These are phyloP conservation scores for Malus hybrid DNA, from an alignment of 331 rosid species.

Conservation along the genomic window DNA sequence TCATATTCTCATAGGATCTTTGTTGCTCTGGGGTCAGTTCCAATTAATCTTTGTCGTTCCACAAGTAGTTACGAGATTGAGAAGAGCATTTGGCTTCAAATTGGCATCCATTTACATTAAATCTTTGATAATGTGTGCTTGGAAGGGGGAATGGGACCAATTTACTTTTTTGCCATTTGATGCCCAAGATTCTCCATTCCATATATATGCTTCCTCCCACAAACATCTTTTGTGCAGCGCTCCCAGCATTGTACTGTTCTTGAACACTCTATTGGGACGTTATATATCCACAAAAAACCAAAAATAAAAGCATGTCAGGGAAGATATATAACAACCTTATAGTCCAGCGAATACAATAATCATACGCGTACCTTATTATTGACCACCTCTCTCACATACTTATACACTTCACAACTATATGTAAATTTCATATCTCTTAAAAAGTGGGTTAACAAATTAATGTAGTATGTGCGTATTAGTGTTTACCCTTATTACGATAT, in stretches of 20 bases:
- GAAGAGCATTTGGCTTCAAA: neutral
- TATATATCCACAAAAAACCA: constrained; percentile 33
- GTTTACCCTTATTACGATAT: too few relatives aligned
- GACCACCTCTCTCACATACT: too few relatives aligned
- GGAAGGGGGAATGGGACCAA: constrained; percentile 17
- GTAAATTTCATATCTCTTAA: too few relatives aligned
- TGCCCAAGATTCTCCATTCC: constrained; percentile 62
- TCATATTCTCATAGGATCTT: neutral
- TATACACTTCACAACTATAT: too few relatives aligned
- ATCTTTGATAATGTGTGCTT: constrained; percentile 4
- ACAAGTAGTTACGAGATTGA: neutral
- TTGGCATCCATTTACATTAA: neutral
- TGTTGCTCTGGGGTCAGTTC: neutral
- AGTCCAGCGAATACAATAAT: too few relatives aligned
- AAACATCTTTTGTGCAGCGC: constrained; percentile 22
- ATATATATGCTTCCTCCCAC: constrained; percentile 19
- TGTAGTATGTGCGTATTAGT: too few relatives aligned
- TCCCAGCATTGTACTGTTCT: constrained; percentile 24
- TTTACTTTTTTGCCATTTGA: constrained; percentile 26
- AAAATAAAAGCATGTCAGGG: too few relatives aligned
- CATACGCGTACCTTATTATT: too few relatives aligned
- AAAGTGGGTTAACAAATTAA: too few relatives aligned
- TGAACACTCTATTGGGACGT: constrained; percentile 43
- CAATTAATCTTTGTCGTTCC: neutral
- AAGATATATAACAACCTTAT: too few relatives aligned